Conservation (phyloP, 108 stramenopile species). For the Conticribra weissflogii region DNA sequence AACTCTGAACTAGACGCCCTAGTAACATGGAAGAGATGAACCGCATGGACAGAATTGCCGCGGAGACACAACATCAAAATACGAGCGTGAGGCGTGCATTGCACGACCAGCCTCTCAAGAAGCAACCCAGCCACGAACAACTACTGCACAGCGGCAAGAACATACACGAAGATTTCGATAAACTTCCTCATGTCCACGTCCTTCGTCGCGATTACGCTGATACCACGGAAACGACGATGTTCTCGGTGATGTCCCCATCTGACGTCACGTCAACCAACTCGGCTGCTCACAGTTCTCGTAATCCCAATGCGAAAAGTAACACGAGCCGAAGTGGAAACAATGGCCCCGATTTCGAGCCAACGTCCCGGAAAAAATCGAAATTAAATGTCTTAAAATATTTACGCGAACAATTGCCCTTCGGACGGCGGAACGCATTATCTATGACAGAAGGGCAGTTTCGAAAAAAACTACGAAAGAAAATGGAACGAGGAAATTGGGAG, state of each 20-base stretch:
- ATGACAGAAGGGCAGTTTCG: slow-evolving; percentile 31
- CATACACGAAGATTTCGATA: background rate
- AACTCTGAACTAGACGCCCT: too few species aligned
- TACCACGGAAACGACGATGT: slow-evolving; percentile 14
- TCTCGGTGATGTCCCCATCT: slow-evolving; percentile 19
- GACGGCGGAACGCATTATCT: background rate
- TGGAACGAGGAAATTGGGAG: slow-evolving; percentile 28
- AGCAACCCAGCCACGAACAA: too few species aligned
- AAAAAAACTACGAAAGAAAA: slow-evolving; percentile 18
- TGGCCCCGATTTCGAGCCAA: too few species aligned
- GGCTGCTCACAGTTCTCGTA: background rate
- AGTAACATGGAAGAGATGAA: too few species aligned
- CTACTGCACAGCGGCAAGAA: background rate
- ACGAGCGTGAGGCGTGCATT: too few species aligned
- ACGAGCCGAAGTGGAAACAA: too few species aligned
- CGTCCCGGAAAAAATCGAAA: background rate
- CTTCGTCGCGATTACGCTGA: slow-evolving; percentile 5
- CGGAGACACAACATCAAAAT: too few species aligned
- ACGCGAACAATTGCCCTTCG: background rate
- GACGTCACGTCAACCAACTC: background rate
- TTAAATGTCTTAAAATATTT: background rate
- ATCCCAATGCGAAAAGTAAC: too few species aligned
- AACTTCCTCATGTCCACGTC: slow-evolving; percentile 11
- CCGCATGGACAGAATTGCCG: too few species aligned
- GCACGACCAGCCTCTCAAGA: too few species aligned